These are phyloP conservation scores for Leptodermis oblonga DNA, from an alignment of 257 asterid genomes.

Conservation along the genomic window DNA sequence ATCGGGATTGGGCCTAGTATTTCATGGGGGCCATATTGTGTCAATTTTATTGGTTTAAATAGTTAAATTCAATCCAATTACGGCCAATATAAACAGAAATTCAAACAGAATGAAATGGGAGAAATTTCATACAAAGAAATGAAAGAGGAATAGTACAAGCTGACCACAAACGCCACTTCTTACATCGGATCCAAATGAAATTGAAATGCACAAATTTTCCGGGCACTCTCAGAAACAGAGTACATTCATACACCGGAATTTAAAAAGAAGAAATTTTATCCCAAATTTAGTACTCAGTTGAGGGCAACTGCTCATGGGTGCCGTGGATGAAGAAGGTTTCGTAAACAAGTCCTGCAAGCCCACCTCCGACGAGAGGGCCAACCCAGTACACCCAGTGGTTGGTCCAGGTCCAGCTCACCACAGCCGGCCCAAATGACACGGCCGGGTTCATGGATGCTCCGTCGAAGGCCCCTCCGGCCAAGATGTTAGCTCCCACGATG, in stretches of 20 bases:
- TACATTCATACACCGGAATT: not conserved
- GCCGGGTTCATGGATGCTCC: conserved; percentile 49
- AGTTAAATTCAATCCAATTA: no score
- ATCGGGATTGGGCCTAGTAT: no score
- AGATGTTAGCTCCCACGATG: conserved; percentile 48
- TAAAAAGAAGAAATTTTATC: not conserved
- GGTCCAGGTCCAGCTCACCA: conserved; percentile 42
- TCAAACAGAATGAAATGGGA: not conserved
- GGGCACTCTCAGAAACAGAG: not conserved
- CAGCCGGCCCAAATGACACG: conserved; percentile 37
- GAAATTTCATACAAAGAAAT: not conserved
- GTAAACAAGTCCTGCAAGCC: conserved; percentile 44
- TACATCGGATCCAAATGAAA: not conserved
- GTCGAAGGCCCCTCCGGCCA: conserved; percentile 43
- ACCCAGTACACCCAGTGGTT: conserved; percentile 49
- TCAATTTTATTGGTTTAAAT: no score
- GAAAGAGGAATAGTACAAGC: conserved; percentile 3
- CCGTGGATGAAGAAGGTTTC: conserved; percentile 34
- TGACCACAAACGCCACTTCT: not conserved
- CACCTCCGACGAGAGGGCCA: conserved; percentile 51
- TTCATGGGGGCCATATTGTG: no score
- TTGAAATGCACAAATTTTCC: not conserved
- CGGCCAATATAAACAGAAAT: no score
- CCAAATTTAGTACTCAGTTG: conserved; percentile 12
- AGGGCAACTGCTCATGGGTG: conserved; percentile 34